Evolutionary conservation across 78 protist genomes (phyloP), one percentile per base, ranked within the genome.

Genomic region (Emiliania huxleyi): DNA sequence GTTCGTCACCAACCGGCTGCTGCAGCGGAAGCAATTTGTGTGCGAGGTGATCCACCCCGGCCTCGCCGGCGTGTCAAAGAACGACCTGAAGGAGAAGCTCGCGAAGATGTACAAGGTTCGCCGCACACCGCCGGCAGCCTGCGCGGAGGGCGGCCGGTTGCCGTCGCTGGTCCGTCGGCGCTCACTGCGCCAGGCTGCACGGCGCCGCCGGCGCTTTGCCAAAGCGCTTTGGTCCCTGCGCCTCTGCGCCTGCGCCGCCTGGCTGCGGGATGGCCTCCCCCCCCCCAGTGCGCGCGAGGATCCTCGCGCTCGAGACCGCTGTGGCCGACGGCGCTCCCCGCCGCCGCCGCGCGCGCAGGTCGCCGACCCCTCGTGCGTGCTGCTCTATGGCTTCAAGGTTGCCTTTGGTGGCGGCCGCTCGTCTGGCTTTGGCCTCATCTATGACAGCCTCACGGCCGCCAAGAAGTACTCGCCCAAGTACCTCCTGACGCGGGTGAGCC

Each of bases 371-470:
- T 90, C 94, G 49, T 69, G 87, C 92, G 62, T 99, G 95, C 38
- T 95, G 93, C 42, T 95, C 79, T 98, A 95, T 90, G 99, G 99
- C 84, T 95, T 98, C 98, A 52, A 91, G 52, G 98, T 98, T 29
- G 95, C 91, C 37, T 99, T 98, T 84, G 99, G 99, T 92, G 99
- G 99, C 46, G 99, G 99, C 90, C 91, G 87, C 49, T 93, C 97
- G 87, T 97, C 98, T 35, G 99, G 99, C 92, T 98, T 98, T 87
- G 99, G 98, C 90, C 84, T 97, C 87, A 96, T 98, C 99, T 98
- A 98, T 95, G 99, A 98, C 95, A 77, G 38, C 92, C 35, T 95
- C 26, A 18, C 45, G 52, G 62, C 55, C 18, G 84, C 90, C 94
- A 97, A 97, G 98, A 91, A 95, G 93, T 95, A 83, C 94, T 99